Base-by-base conservation (phyloP, 23 red algal genomes). In the Gracilaria caudata region DNA sequence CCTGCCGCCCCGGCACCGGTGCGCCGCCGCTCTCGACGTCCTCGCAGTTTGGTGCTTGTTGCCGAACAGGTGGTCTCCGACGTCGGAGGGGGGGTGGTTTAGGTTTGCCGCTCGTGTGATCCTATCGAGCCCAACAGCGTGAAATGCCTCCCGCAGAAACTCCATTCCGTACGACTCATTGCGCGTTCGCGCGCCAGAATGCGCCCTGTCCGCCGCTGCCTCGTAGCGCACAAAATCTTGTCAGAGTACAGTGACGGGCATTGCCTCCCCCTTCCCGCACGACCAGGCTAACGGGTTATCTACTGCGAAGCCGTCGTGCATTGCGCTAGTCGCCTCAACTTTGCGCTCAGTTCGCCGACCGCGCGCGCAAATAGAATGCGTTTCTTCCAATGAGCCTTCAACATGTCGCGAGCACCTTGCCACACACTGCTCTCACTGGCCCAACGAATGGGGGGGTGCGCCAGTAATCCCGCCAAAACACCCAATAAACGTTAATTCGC, bases 381-480 rank as follows among this genome's bases (percentile, higher is more conserved):
- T 0, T 4, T 36, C 61, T 66, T 49, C 70, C 70, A 75, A 75
- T 75, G 33, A 75, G 70, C 70, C 37, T 49, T 24, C 0, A 43
- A 49, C 70, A 75, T 32, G 6, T 49, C 70, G 70, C 70, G 70
- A 43, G 70, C 70, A 43, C 70, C 3, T 33, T 16, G 37, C 39
- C 39, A 75, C 33, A 43, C 70, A 29, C 39, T 2, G 16, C 39
- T 47, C n/a, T 75, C 29, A 75, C 70, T 75, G 70, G 70, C 32
- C 40, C 39, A 47, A 36, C 70, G 70, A 37, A 8, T 3, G 61
- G 0, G 7, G 2, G 1, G 25, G n/a, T n/a, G n/a, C n/a, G n/a
- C n/a, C n/a, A n/a, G n/a, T n/a, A n/a, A n/a, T n/a, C n/a, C n/a
- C n/a, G n/a, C n/a, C n/a, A n/a, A n/a, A n/a, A n/a, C n/a, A n/a